Conservation (phyloP, 2,329 filamentous ascomycete species). For the Dothiorella sarmentorum region DNA sequence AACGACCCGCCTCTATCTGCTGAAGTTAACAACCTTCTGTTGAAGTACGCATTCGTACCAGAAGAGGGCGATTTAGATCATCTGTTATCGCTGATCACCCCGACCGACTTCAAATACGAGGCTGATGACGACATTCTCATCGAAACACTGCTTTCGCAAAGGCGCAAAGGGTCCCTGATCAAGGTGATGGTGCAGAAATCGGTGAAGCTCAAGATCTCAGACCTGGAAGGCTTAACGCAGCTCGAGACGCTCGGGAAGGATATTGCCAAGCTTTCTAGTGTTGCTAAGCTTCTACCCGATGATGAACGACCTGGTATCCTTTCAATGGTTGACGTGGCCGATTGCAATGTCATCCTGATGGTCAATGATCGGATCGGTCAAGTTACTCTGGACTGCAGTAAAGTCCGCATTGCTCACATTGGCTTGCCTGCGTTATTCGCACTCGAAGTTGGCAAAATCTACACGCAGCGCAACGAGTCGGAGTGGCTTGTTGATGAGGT, state of each 20-base stretch:
- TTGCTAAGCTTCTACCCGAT: slow-evolving; percentile 92
- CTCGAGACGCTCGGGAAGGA: slow-evolving; percentile 74
- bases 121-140: slow-evolving; percentile 91
- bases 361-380: slow-evolving; percentile 67
- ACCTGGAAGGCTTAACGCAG: slow-evolving; percentile 62
- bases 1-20: slow-evolving; percentile 50
- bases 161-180: slow-evolving; percentile 80
- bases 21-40: slow-evolving; percentile 61
- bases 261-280: slow-evolving; percentile 74
- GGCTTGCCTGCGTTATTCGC: slow-evolving; percentile 79
- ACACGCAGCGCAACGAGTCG: slow-evolving; percentile 59
- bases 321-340: slow-evolving; percentile 63
- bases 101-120: slow-evolving; percentile 86
- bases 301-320: slow-evolving; percentile 89
- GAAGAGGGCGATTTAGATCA: slow-evolving; percentile 77
- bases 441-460: slow-evolving; percentile 64
- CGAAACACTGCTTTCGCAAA: slow-evolving; percentile 81
- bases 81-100: slow-evolving; percentile 80
- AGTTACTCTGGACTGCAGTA: slow-evolving; percentile 39
- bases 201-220: slow-evolving; percentile 44
- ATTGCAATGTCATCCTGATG: slow-evolving; percentile 43
- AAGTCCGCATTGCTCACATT: slow-evolving; percentile 55
- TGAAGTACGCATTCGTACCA: slow-evolving; percentile 71
- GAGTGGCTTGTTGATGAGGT: slow-evolving; percentile 71
- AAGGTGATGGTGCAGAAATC: slow-evolving; percentile 55